Evolutionary conservation across 306 rosid species (phyloP), one percentile per base, ranked within the genome.

Genomic region (Glycine soja): DNA sequence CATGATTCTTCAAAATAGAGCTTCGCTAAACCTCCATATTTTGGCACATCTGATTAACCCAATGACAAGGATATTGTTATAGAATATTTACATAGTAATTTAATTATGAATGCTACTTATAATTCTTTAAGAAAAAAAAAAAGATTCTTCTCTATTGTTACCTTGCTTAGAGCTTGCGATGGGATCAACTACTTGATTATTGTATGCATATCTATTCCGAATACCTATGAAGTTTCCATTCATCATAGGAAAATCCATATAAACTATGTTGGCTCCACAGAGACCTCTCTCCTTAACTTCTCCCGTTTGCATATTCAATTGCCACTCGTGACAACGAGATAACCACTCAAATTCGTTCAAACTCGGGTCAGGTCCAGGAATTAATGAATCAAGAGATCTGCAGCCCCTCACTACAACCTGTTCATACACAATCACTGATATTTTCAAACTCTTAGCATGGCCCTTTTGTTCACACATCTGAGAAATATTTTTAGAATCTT

Each of bases 351-450:
- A 78, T 50, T 86, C 74, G 30, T 83, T 69, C 2, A 14, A 51
- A 72, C 90, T 84, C 18, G 8, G 67, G 9, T 86, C 87, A 6
- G 91, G 91, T 80, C 85, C 88, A 10, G 91, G 91, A 80, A 91
- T 76, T 40, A 90, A 6, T 19, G 94, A 83, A 19, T 90, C 94
- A 14, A 81, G 88, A 66, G 95, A 90, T 86, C 90, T 92, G 80
- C 93, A 92, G 5, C 91, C 98, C 88, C 95, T 74, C 48, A 92
- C 88, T 56, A 92, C 92, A 74, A 89, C 94, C 98, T 94, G 85
- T 64, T 74, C 40, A 36, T 24, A 54, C 43, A 46, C 34, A 68
- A 32, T 63, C 38, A 74, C 15, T n/a, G n/a, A 75, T 6, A 66
- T 48, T 46, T 64, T 48, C 42, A 51, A 59, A 70, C 11, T 19